Evolutionary conservation across 768 basidiomycete species (phyloP).

Genomic region (Leccinellum luteum): DNA sequence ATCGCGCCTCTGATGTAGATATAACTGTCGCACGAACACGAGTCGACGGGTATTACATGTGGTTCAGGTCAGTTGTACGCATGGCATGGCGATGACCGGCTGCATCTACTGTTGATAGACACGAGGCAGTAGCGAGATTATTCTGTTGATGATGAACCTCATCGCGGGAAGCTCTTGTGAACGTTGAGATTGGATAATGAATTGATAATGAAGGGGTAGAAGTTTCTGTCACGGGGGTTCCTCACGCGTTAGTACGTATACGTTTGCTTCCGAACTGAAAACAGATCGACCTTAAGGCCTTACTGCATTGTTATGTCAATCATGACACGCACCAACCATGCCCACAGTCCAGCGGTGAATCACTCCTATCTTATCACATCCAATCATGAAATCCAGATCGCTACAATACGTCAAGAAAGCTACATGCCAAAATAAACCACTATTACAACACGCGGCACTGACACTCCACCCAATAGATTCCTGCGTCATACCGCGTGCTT

Average conservation of each 20-base stretch:
- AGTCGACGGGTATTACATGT: slow-evolving; percentile 19
- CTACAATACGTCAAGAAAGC: slow-evolving; percentile 8
- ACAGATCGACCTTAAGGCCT: too few relatives aligned
- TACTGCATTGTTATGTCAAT: slow-evolving; percentile 2
- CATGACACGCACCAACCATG: slow-evolving; percentile 23
- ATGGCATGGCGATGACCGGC: slow-evolving; percentile 21
- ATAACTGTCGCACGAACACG: slow-evolving; percentile 21
- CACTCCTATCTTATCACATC: slow-evolving; percentile 22
- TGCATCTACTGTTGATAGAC: slow-evolving; percentile 20
- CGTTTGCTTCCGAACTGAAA: slow-evolving; percentile 10
- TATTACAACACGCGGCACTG: slow-evolving; percentile 2
- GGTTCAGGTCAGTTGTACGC: slow-evolving; percentile 29
- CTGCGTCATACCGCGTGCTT: slow-evolving; percentile 14
- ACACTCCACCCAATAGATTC: slow-evolving; percentile 12
- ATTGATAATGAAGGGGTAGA: slow-evolving; percentile 4
- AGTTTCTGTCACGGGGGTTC: not conserved
- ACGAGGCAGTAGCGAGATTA: slow-evolving; percentile 20
- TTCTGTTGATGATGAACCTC: slow-evolving; percentile 2
- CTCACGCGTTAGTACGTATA: slow-evolving; percentile 17
- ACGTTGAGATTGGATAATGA: slow-evolving; percentile 10
- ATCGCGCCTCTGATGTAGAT: slow-evolving; percentile 24
- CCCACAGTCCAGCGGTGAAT: slow-evolving; percentile 1
- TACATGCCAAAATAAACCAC: slow-evolving; percentile 13
- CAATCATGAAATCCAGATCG: slow-evolving; percentile 22
- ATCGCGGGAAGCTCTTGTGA: not conserved